A percentile compares a stretch with the other conserved stretches of the same genome.
These are phyloP conservation scores for Geum urbanum DNA, from an alignment of 306 rosid species.

Conservation along the genomic window DNA sequence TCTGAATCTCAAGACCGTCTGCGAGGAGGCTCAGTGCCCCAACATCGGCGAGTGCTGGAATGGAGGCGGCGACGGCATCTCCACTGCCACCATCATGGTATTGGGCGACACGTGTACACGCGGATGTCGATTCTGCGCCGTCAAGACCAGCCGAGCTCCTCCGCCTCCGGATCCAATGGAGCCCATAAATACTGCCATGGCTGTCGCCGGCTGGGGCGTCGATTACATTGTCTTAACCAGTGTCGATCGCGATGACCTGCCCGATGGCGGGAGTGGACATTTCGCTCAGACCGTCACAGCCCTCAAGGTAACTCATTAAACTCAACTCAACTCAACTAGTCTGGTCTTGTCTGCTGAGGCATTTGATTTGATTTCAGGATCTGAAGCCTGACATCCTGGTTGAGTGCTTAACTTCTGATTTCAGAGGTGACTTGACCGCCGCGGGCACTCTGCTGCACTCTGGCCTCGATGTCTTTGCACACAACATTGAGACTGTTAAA, in stretches of 20 bases:
- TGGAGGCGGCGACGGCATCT: conserved; percentile 96
- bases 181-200: no score
- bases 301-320: conserved; percentile 87
- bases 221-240: conserved; percentile 29
- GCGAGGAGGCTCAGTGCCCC: conserved; percentile 97
- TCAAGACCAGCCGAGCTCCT: no score
- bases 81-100: no score
- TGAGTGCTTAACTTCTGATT: conserved; percentile 96
- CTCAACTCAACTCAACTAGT: no score
- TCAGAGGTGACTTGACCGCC: conserved; percentile 79
- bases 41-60: conserved; percentile 98
- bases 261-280: conserved; percentile 99
- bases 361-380: no score
- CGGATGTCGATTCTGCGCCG: no score
- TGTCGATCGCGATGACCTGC: conserved; percentile 95
- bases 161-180: no score
- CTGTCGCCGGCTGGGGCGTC: conserved; percentile 95
- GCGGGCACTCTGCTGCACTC: conserved; percentile 70
- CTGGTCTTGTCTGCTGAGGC: no score
- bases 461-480: conserved; percentile 95
- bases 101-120: no score
- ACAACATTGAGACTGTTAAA: conserved; percentile 90
- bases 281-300: conserved; percentile 87
- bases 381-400: conserved; percentile 90
- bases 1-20: conserved; percentile 80